Base-by-base conservation (phyloP, 768 basidiomycete species). In the Pleurotus djamor region DNA sequence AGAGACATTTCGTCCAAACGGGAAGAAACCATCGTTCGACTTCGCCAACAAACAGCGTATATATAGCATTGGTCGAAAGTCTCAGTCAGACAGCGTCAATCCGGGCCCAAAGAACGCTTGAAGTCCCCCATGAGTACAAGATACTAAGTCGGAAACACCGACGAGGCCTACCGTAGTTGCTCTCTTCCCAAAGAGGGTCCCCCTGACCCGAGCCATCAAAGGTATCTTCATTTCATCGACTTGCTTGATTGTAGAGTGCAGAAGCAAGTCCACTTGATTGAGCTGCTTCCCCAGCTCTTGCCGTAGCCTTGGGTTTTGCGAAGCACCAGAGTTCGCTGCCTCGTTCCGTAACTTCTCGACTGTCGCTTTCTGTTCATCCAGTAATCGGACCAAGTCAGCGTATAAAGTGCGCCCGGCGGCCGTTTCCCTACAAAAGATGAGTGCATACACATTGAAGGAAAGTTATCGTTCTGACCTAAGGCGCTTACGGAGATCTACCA, bases 221-320 rank as follows among this genome's bases (percentile, higher is more conserved):
- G 71, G 65, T 16, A 72, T 64, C 58, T 64, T 68, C 59, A 72
- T 52, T 41, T 62, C 59, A 12, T 62, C 56, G n/a, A 70, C 59
- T 45, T 67, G 67, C 1, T 61, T 60, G n/a, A 69, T 59, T 1
- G 68, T 63, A 28, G 61, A 60, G 12, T 65, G 61, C 38, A 71
- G 65, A 51, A 64, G 65, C 9, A 50, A 59, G 37, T 69, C 65
- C 33, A 65, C 58, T 33, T 62, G 59, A 44, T 63, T 62, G 43
- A 62, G 61, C 49, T 67, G 62, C 28, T 48, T 10, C 28, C 57
- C 37, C 52, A 66, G 57, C 35, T 68, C 66, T 33, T 60, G 52
- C 4, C 58, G 59, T 4, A 72, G 38, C 21, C 60, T 45, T 32
- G 59, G 50, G 32, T 61, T 52, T 33, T 50, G 21, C 4, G 37